Percentiles rank a stretch among this genome's conserved stretches.
Evolutionary conservation across 306 rosid genomes (phyloP).

Genomic region (Malus fusca): DNA sequence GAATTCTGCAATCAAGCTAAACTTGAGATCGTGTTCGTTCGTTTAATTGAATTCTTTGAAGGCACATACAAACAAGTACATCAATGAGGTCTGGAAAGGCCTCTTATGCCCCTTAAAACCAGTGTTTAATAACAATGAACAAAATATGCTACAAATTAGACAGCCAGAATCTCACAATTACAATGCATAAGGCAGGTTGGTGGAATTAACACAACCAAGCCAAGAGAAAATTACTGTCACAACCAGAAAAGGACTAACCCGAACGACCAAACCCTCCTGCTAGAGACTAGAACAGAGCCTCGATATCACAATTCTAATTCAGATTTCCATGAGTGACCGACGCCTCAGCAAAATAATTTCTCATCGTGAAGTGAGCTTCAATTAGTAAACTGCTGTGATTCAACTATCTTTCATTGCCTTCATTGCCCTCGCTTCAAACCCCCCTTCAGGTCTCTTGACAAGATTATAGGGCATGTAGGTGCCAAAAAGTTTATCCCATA

Average conservation of each 20-base stretch:
- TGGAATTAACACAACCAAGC: conserved; percentile 22
- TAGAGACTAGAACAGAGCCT: conserved; percentile 17
- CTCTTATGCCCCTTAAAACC: neutral
- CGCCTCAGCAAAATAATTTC: conserved; percentile 8
- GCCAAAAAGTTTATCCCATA: conserved; percentile 78
- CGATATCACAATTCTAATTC: neutral
- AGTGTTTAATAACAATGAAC: neutral
- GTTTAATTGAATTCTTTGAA: neutral
- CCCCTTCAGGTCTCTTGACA: conserved; percentile 63
- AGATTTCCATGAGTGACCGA: neutral
- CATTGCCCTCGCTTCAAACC: conserved; percentile 53
- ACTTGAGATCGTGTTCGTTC: neutral
- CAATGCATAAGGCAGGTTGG: conserved; percentile 15
- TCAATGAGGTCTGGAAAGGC: neutral
- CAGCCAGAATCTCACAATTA: conserved; percentile 2
- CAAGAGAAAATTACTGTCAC: conserved; percentile 22
- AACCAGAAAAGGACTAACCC: conserved; percentile 22
- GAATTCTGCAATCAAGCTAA: neutral
- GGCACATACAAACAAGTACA: conserved; percentile 4
- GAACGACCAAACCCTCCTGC: conserved; percentile 24
- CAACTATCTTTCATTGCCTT: conserved; percentile 44
- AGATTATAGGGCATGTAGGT: conserved; percentile 77
- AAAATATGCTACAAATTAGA: conserved; percentile 41
- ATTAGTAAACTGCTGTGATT: conserved; percentile 3
- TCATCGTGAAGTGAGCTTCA: conserved; percentile 6